These are phyloP conservation scores for Solanum okadae DNA, from an alignment of 257 asterid species.

Conservation along the genomic window DNA sequence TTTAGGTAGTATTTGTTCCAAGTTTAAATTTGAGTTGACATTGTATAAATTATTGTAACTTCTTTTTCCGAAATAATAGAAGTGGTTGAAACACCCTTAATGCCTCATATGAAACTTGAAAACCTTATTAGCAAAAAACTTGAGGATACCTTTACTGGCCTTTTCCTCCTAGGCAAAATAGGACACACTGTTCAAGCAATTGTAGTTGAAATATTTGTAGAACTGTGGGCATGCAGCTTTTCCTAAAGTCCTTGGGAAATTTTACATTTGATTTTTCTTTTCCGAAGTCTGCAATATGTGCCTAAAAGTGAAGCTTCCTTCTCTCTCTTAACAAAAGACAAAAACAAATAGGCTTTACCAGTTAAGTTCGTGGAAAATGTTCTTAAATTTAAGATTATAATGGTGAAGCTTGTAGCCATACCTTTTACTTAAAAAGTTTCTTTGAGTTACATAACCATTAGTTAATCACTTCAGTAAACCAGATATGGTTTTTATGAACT, in stretches of 20 bases:
- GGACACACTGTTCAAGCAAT: background rate
- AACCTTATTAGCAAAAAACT: background rate
- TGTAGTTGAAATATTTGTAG: background rate
- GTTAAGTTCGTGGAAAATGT: background rate
- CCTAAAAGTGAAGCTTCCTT: background rate
- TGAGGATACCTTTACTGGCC: background rate
- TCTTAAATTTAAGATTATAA: background rate
- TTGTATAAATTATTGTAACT: background rate
- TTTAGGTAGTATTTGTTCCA: background rate
- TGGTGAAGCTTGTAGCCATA: background rate
- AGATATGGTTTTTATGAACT: background rate
- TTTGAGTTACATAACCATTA: background rate
- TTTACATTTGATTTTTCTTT: background rate
- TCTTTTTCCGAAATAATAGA: background rate
- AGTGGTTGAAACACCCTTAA: background rate
- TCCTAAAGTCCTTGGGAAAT: background rate
- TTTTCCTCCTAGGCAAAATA: background rate
- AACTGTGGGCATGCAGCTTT: background rate
- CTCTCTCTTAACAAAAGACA: background rate
- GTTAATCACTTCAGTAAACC: background rate
- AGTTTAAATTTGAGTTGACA: background rate
- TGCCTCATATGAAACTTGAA: background rate
- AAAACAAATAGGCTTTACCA: background rate
- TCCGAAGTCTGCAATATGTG: background rate
- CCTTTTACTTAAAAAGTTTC: background rate